These are phyloP conservation scores for Ophiosphaerella herpotricha DNA, from an alignment of 2,329 filamentous ascomycete genomes.

Conservation along the genomic window DNA sequence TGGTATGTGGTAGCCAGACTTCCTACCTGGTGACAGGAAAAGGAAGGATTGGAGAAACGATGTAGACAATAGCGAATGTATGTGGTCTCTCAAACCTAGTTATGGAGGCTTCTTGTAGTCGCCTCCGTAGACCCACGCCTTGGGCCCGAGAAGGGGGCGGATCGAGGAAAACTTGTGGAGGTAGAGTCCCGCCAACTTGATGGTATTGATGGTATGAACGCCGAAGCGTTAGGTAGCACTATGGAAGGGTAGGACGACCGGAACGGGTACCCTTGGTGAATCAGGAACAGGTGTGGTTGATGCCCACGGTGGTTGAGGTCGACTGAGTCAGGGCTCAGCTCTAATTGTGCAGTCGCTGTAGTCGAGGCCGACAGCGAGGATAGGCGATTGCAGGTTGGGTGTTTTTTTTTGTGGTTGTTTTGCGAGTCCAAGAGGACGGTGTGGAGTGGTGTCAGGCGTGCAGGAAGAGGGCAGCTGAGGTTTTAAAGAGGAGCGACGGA, in stretches of 20 bases:
- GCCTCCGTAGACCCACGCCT: conserved; percentile 94
- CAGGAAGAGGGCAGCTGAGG: conserved; percentile 14
- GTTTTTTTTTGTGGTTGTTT: neutral
- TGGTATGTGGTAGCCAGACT: conserved; percentile 30
- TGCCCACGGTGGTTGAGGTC: conserved; percentile 20
- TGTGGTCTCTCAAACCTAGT: conserved; percentile 59
- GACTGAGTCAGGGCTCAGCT: conserved; percentile 20
- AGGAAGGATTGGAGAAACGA: conserved; percentile 27
- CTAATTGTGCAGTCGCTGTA: conserved; percentile 10
- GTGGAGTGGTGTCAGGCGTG: conserved; percentile 8
- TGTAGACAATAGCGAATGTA: conserved; percentile 19
- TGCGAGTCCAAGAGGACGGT: conserved; percentile 33
- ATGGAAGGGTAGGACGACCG: conserved; percentile 21
- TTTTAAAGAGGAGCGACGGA: neutral
- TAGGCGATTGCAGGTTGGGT: neutral
- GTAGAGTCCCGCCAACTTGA: conserved; percentile 92
- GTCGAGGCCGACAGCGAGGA: conserved; percentile 5
- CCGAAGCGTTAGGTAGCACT: conserved; percentile 41
- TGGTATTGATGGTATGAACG: conserved; percentile 59
- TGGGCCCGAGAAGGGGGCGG: conserved; percentile 89
- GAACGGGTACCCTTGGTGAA: conserved; percentile 21
- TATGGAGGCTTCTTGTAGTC: conserved; percentile 94
- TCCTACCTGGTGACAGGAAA: conserved; percentile 27
- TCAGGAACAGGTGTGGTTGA: conserved; percentile 34
- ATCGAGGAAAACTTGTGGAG: conserved; percentile 72